Evolutionary conservation across 1,284 basidiomycete species (phyloP), one percentile per base, ranked within the genome.

Genomic region (Ceratorhiza oryzae-sativae): DNA sequence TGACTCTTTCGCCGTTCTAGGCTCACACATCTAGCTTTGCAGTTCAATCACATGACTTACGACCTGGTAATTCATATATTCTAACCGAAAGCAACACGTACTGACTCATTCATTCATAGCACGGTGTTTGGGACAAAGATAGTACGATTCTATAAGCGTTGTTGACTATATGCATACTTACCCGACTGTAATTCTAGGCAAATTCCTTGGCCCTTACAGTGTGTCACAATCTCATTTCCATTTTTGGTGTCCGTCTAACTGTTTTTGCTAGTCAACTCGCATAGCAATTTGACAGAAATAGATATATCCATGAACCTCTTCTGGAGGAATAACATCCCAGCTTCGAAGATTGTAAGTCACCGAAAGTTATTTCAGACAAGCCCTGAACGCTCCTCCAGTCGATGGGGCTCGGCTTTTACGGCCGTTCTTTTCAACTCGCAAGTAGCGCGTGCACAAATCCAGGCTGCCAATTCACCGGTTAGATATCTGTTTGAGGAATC

Each of bases 231-330:
- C 36, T 39, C 36, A 39, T 20, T 75, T 23, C 32, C 48, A 49
- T 34, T 46, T 27, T 34, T 27, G 27, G 27, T 2, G 51, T 70
- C 23, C 39, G 42, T n/a, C 23, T 72, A 58, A 76, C 76, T 34
- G 70, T 25, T 49, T 23, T 49, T 18, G 34, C 20, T 41, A 59
- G 56, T 59, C n/a, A 59, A 59, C 36, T 39, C 56, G 18, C 56
- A 77, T 67, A 75, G 68, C 15, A 76, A 79, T 60, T 46, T 78
- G 46, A 76, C 79, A 45, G 65, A 77, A 68, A 77, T 77, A 53
- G 65, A 76, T 58, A 49, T 75, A 27, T 73, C 55, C 18, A 45
- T 77, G 18, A 25, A 73, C 9, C 75, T 77, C 1, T 75, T 76
- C 58, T 67, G 61, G 65, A 68, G 74, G n/a, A 72, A 73, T 23